These are phyloP conservation scores for Pseudopithomyces maydicus DNA, from an alignment of 2,329 filamentous ascomycete species.

Conservation along the genomic window DNA sequence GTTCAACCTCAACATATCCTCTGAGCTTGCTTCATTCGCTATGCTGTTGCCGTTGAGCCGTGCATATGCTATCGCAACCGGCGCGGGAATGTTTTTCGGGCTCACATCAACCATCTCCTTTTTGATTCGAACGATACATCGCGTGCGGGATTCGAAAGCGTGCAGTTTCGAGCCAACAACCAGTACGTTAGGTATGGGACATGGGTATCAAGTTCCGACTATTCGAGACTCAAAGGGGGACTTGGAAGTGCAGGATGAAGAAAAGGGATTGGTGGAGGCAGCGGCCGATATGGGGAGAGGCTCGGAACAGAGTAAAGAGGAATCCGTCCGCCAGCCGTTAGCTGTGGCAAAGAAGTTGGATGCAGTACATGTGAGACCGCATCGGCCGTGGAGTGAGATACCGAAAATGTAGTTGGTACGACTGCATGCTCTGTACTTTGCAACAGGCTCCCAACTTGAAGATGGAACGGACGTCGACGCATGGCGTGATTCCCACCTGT, in stretches of 20 bases:
- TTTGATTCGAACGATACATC: slow-evolving; percentile 20
- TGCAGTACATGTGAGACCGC: slow-evolving; percentile 22
- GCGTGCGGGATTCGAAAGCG: slow-evolving; percentile 20
- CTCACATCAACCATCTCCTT: slow-evolving; percentile 21
- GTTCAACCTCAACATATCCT: slow-evolving; percentile 14
- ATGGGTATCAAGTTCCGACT: slow-evolving; percentile 29
- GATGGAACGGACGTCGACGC: background rate
- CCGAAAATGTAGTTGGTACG: slow-evolving; percentile 10
- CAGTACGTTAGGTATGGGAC: slow-evolving; percentile 33
- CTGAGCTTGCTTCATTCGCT: slow-evolving; percentile 23
- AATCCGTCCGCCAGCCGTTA: slow-evolving; percentile 22
- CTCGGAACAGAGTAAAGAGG: slow-evolving; percentile 20
- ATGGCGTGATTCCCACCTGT: no score
- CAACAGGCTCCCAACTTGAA: background rate
- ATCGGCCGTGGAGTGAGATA: slow-evolving; percentile 36
- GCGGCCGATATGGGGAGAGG: slow-evolving; percentile 17
- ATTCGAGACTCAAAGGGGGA: slow-evolving; percentile 27
- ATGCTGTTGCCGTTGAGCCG: slow-evolving; percentile 28
- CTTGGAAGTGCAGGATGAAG: slow-evolving; percentile 12
- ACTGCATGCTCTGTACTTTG: background rate
- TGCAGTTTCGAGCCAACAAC: slow-evolving; percentile 39
- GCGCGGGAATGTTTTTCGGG: slow-evolving; percentile 22
- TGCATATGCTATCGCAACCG: slow-evolving; percentile 23
- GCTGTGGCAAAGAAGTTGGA: slow-evolving; percentile 22
- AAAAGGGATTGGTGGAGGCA: slow-evolving; percentile 12